These are phyloP conservation scores for Cladosporium sp. DNA, from an alignment of 2,329 filamentous ascomycete species.

Conservation along the genomic window DNA sequence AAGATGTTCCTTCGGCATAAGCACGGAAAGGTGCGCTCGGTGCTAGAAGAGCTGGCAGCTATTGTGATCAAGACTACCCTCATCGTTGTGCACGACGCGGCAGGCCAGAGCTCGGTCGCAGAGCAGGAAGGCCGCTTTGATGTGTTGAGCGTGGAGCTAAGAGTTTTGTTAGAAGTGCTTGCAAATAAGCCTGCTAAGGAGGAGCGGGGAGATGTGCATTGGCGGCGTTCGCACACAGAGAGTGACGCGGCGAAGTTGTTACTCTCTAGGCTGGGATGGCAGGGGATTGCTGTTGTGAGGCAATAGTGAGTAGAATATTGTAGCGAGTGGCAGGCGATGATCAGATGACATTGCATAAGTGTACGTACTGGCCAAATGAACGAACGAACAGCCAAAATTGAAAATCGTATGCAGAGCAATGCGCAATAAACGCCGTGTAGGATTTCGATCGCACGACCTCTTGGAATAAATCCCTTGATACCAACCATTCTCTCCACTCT, in stretches of 20 bases:
- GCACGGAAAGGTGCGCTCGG: slow-evolving; percentile 28
- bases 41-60: slow-evolving; percentile 30
- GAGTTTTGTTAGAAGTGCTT: slow-evolving; percentile 19
- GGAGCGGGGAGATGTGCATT: background rate
- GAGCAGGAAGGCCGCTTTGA: slow-evolving; percentile 13
- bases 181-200: slow-evolving; percentile 24
- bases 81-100: slow-evolving; percentile 11
- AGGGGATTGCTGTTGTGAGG: slow-evolving; percentile 1
- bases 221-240: slow-evolving; percentile 19
- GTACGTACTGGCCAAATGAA: no score
- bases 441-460: no score
- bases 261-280: slow-evolving; percentile 26
- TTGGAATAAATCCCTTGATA: background rate
- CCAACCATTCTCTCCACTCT: background rate
- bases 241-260: slow-evolving; percentile 24
- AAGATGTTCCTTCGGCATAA: slow-evolving; percentile 35
- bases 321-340: background rate
- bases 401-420: background rate
- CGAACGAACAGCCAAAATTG: no score
- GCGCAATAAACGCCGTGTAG: no score
- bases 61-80: slow-evolving; percentile 27
- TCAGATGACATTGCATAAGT: background rate
- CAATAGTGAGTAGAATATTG: background rate
- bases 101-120: background rate
- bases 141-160: slow-evolving; percentile 15